These are phyloP conservation scores for Colletotrichum sojae DNA, from an alignment of 2,329 filamentous ascomycete genomes.

Conservation along the genomic window DNA sequence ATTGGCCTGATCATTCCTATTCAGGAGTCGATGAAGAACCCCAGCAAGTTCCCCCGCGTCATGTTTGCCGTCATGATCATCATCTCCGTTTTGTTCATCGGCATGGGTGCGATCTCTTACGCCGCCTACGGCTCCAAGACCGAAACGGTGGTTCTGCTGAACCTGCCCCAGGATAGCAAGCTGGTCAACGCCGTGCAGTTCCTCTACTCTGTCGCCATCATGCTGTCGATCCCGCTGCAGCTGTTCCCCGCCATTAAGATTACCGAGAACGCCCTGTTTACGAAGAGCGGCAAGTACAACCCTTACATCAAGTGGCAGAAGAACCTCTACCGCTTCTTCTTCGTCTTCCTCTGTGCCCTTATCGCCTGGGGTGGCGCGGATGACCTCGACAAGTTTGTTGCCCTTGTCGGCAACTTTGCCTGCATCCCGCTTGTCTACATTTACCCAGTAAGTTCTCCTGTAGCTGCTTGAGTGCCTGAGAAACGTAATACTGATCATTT, in stretches of 20 bases:
- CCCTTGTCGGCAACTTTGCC: conserved; percentile 80
- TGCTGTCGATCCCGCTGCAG: conserved; percentile 94
- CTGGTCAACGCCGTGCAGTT: conserved; percentile 97
- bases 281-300: conserved; percentile 95
- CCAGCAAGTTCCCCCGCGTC: conserved; percentile 90
- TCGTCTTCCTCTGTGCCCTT: conserved; percentile 87
- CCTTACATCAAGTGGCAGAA: conserved; percentile 99
- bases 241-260: conserved; percentile 99
- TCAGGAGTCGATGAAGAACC: conserved; percentile 85
- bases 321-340: conserved; percentile 94
- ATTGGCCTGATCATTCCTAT: conserved; percentile 84
- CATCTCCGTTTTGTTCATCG: conserved; percentile 91
- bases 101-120: conserved; percentile 93
- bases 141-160: conserved; percentile 95
- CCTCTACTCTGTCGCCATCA: conserved; percentile 96
- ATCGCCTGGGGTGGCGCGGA: conserved; percentile 95
- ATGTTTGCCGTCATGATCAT: conserved; percentile 94
- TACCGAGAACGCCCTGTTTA: conserved; percentile 94
- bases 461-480: conserved; percentile 40
- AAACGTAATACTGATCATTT: conserved; percentile 49
- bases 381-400: conserved; percentile 87
- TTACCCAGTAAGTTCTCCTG: conserved; percentile 82
- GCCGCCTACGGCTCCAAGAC: conserved; percentile 96
- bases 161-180: conserved; percentile 95
- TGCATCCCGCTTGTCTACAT: conserved; percentile 87